These are phyloP conservation scores for Talaromyces sp. DNA, from an alignment of 2,329 filamentous ascomycete species.

Conservation along the genomic window DNA sequence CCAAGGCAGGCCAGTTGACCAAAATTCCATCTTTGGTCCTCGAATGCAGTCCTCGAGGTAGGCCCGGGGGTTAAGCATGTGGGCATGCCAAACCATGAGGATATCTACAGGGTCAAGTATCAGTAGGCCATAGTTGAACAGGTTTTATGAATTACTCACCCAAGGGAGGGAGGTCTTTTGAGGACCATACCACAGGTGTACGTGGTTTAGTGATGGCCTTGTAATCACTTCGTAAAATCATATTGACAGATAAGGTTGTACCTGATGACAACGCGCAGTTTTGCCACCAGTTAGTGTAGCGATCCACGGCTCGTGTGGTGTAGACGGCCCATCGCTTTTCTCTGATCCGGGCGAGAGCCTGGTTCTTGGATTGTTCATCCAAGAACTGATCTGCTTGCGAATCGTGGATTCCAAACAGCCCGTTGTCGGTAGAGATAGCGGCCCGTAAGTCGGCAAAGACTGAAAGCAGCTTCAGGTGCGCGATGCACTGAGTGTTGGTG, in stretches of 20 bases:
- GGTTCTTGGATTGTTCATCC: conserved; percentile 34
- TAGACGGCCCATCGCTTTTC: conserved; percentile 74
- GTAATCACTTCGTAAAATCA: conserved; percentile 13
- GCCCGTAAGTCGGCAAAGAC: conserved; percentile 65
- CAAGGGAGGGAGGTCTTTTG: conserved; percentile 52
- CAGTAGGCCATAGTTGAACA: conserved; percentile 6
- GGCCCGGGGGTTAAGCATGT: conserved; percentile 71
- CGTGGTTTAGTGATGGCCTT: conserved; percentile 17
- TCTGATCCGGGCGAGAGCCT: conserved; percentile 51
- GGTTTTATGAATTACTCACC: conserved; percentile 40
- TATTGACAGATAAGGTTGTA: conserved; percentile 7
- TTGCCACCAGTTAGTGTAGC: conserved; percentile 65
- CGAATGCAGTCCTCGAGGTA: conserved; percentile 71
- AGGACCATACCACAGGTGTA: conserved; percentile 32
- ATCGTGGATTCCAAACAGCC: conserved; percentile 62
- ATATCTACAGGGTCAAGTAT: conserved; percentile 50
- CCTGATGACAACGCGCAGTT: conserved; percentile 19
- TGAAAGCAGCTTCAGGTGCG: conserved; percentile 69
- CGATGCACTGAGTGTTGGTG: conserved; percentile 57
- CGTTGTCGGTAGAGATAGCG: conserved; percentile 61
- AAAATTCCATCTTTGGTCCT: conserved; percentile 51
- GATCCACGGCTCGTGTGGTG: conserved; percentile 62
- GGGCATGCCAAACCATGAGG: conserved; percentile 74
- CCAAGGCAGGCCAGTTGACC: conserved; percentile 66
- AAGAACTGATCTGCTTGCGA: conserved; percentile 32